Evolutionary conservation across 2,329 filamentous ascomycete species (phyloP), one percentile per base, ranked within the genome.

Genomic region (Fusarium incarnatum): DNA sequence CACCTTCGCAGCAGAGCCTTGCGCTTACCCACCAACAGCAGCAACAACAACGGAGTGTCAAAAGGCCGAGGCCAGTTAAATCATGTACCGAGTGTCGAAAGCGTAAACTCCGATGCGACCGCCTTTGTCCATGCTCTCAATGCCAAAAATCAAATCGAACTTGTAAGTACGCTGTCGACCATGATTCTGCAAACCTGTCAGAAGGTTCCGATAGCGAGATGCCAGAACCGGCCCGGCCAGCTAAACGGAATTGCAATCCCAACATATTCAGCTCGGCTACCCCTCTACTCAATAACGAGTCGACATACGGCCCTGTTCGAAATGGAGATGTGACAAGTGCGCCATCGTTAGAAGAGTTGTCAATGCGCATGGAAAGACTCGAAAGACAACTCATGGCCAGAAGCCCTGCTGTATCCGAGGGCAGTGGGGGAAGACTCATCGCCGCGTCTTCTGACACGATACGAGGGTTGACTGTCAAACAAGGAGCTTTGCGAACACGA

Each of bases 1-100:
- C 73, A 22, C 70, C 71, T 40, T 69, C 73, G n/a, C 73, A 73
- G 30, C 73, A 73, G 30, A 62, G 64, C 54, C 73, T 71, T 41
- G 57, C 60, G 44, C 66, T 64, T 25, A 66, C 56, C 28, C 72
- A 73, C 25, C 75, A 75, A 22, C 71, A 73, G 34, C 73, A 75
- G 32, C 77, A 76, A n/a, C 80, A 79, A 12, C 76, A 80, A 49
- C 80, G 83, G 52, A 85, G 83, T 68, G 85, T 87, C 54, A 87
- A 87, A 73, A 81, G 86, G 32, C 84, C 85, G 4, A 79, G 86
- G 10, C 86, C 86, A 5, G 86, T 87, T 66, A 87, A 87, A 74
- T 87, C 85, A 6, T 88, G 86, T 74, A 84, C 84, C 60, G 84
- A 86, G 70, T 88, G 87, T 71, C 82, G 87, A 57, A 87, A 87